Evolutionary conservation across 2,329 filamentous ascomycete species (phyloP).

Genomic region (Verticillium nonalfalfae): DNA sequence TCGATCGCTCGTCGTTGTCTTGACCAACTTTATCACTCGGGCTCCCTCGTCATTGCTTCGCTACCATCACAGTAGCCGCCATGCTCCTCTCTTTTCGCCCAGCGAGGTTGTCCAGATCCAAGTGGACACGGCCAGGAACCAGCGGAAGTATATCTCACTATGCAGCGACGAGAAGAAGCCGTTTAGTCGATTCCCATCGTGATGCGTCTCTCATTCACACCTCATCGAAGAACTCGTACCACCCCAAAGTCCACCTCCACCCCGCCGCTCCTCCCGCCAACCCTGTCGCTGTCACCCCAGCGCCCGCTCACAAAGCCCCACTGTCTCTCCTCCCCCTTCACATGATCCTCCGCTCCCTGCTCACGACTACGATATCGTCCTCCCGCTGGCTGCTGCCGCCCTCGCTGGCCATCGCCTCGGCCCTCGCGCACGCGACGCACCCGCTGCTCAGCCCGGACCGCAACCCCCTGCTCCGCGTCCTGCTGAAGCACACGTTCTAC

Average conservation of each 20-base stretch:
- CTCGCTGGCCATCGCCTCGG: slow-evolving; percentile 60
- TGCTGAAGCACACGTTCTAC: slow-evolving; percentile 81
- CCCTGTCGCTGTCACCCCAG: not conserved
- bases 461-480: slow-evolving; percentile 62
- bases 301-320: slow-evolving; percentile 23
- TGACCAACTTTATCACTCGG: not conserved
- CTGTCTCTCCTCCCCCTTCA: slow-evolving; percentile 61
- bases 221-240: not conserved
- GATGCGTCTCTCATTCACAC: not conserved
- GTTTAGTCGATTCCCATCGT: not conserved
- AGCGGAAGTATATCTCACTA: not conserved
- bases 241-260: not conserved
- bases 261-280: not conserved
- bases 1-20: not conserved
- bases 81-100: not conserved
- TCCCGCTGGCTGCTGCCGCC: slow-evolving; percentile 63
- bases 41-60: not conserved
- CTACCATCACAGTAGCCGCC: not conserved
- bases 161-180: not conserved
- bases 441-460: slow-evolving; percentile 65
- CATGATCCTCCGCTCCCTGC: slow-evolving; percentile 62
- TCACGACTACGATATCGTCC: slow-evolving; percentile 64
- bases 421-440: slow-evolving; percentile 63
- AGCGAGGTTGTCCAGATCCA: not conserved
- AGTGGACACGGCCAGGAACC: not conserved